Conservation (phyloP, 2,329 filamentous ascomycete genomes). For the Fusarium nisikadoi region DNA sequence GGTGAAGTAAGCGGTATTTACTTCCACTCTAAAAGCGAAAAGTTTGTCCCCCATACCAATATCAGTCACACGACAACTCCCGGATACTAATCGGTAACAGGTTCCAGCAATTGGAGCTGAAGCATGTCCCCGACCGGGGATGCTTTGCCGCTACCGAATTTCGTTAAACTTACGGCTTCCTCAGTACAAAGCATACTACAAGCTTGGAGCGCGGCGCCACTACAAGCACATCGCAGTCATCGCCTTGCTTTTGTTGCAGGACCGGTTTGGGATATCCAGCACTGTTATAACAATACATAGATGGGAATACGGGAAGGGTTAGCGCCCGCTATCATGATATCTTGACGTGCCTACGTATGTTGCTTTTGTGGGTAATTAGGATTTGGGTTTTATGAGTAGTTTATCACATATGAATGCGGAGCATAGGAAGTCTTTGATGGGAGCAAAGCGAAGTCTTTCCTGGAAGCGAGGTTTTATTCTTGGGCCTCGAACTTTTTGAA, state of each 20-base stretch:
- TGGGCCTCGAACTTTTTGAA: slow-evolving; percentile 64
- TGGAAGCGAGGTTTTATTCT: slow-evolving; percentile 42
- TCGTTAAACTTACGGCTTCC: slow-evolving; percentile 45
- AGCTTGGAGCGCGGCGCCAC: slow-evolving; percentile 6
- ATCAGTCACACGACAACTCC: not conserved
- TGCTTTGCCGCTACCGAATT: slow-evolving; percentile 92
- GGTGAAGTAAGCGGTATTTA: slow-evolving; percentile 94
- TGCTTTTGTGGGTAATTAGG: slow-evolving; percentile 25
- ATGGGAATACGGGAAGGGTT: slow-evolving; percentile 33
- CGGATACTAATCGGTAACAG: slow-evolving; percentile 55
- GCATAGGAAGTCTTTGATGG: slow-evolving; percentile 41
- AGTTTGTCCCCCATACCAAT: slow-evolving; percentile 67
- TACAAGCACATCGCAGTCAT: slow-evolving; percentile 4
- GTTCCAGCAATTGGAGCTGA: slow-evolving; percentile 92
- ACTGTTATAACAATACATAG: slow-evolving; percentile 39
- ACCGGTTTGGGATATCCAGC: slow-evolving; percentile 13
- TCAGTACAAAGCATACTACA: not conserved
- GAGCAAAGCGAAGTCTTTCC: slow-evolving; percentile 31
- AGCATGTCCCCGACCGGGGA: slow-evolving; percentile 85
- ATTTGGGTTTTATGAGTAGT: slow-evolving; percentile 28
- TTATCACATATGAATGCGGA: slow-evolving; percentile 33
- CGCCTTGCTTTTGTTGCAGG: slow-evolving; percentile 15
- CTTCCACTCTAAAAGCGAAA: slow-evolving; percentile 97
- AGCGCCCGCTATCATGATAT: slow-evolving; percentile 36
- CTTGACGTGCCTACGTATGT: slow-evolving; percentile 27